These are phyloP conservation scores for Neopestalotiopsis sp. DNA, from an alignment of 2,329 filamentous ascomycete species.

Conservation along the genomic window DNA sequence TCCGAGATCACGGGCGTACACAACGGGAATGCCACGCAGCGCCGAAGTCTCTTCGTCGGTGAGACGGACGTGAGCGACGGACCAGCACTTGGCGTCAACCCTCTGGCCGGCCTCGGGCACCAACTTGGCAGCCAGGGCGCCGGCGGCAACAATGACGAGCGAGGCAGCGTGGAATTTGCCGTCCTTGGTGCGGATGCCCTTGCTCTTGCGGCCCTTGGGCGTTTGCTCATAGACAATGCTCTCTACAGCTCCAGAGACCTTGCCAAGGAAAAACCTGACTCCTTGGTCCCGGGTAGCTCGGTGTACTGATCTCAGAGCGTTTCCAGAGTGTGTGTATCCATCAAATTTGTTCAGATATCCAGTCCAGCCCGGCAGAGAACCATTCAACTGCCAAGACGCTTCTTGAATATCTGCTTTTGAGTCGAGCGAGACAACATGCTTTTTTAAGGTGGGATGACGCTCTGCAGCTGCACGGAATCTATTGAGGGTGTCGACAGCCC, in stretches of 20 bases:
- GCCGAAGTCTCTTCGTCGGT: conserved; percentile 56
- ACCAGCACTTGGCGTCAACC: conserved; percentile 61
- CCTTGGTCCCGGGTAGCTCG: conserved; percentile 40
- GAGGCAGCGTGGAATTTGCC: conserved; percentile 36
- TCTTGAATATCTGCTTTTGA: conserved; percentile 11
- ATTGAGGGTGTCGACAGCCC: background rate
- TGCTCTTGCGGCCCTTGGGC: conserved; percentile 21
- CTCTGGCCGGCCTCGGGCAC: conserved; percentile 53
- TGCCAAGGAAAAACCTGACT: conserved; percentile 44
- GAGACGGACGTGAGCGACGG: conserved; percentile 63
- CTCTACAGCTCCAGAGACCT: conserved; percentile 43
- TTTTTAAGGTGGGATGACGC: background rate
- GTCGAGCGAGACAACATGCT: background rate
- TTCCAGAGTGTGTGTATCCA: conserved; percentile 61
- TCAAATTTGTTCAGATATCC: conserved; percentile 64
- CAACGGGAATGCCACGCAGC: conserved; percentile 64
- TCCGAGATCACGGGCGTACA: conserved; percentile 64
- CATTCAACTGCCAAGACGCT: conserved; percentile 1
- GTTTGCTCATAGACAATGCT: conserved; percentile 36
- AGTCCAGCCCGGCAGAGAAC: conserved; percentile 43
- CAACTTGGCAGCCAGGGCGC: conserved; percentile 53
- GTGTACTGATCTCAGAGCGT: conserved; percentile 55
- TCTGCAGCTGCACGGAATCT: conserved; percentile 4
- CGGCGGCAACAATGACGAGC: conserved; percentile 55
- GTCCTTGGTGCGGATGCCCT: conserved; percentile 31